Conservation (phyloP, 331 rosid species). For the Stylosanthes scabra region DNA sequence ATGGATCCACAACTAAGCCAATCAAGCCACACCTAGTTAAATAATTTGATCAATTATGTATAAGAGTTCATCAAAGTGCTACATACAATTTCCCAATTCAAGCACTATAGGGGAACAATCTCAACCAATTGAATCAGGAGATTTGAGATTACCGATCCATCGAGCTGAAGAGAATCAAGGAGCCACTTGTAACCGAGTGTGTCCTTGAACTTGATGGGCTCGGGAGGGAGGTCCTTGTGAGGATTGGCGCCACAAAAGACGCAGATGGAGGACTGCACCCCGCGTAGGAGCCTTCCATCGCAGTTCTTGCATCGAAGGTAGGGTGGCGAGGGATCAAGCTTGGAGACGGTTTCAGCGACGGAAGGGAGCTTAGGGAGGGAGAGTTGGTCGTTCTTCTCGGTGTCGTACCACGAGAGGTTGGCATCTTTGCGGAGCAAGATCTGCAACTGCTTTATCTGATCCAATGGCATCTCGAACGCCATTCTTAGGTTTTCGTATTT, state of each 20-base stretch:
- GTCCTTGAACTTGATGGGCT: slow-evolving; percentile 69
- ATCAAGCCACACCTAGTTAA: no score
- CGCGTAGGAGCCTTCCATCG: slow-evolving; percentile 76
- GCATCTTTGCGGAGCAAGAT: slow-evolving; percentile 68
- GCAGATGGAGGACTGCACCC: slow-evolving; percentile 62
- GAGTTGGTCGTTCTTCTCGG: slow-evolving; percentile 53
- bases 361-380: slow-evolving; percentile 68
- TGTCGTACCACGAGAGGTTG: slow-evolving; percentile 72
- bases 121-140: not conserved
- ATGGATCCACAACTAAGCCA: no score
- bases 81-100: not conserved
- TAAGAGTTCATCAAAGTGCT: slow-evolving; percentile 5
- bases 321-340: slow-evolving; percentile 85
- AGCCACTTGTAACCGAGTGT: slow-evolving; percentile 78
- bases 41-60: not conserved
- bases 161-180: slow-evolving; percentile 67
- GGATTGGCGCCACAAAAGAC: slow-evolving; percentile 75
- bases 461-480: slow-evolving; percentile 74
- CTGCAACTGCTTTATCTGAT: slow-evolving; percentile 68
- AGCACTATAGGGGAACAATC: slow-evolving; percentile 13
- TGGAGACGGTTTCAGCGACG: slow-evolving; percentile 58
- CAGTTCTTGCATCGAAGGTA: slow-evolving; percentile 83
- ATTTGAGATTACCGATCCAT: slow-evolving; percentile 70
- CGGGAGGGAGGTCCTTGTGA: slow-evolving; percentile 66
- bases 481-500: slow-evolving; percentile 46